phyloP scores from a whole-genome alignment of 306 rosid species.

The Gleditsia sinensis region DNA sequence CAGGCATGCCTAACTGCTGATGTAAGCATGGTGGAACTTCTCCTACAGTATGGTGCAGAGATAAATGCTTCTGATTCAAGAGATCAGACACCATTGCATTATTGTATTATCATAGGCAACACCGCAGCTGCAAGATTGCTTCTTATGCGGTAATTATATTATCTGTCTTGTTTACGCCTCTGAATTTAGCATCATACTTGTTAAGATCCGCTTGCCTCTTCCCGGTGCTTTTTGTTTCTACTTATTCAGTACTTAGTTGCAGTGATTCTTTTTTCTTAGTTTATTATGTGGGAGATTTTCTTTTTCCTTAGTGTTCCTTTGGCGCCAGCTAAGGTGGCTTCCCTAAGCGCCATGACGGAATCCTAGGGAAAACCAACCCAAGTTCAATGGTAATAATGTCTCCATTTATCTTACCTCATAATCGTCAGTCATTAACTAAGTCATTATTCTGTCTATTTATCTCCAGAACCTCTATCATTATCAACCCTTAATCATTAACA shows the following conservation, averaged over 20 bases:
- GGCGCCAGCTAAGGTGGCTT: background rate
- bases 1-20: slow-evolving; percentile 67
- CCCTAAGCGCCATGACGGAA: background rate
- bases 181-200: background rate
- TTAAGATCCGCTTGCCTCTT: background rate
- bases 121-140: slow-evolving; percentile 54
- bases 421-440: background rate
- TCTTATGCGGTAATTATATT: slow-evolving; percentile 50
- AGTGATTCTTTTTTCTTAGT: background rate
- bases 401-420: background rate
- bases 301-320: background rate
- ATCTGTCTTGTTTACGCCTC: background rate
- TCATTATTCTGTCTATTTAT: background rate
- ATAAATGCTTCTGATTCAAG: slow-evolving; percentile 58
- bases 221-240: background rate
- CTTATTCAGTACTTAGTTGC: background rate
- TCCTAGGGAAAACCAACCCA: background rate
- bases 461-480: background rate
- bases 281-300: background rate
- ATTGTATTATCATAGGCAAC: slow-evolving; percentile 54
- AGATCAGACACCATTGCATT: slow-evolving; percentile 72
- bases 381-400: background rate
- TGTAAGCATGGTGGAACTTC: slow-evolving; percentile 73
- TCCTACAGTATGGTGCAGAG: slow-evolving; percentile 75
- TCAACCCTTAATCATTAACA: background rate